A percentile compares a stretch with the other conserved stretches of the same genome.
These are phyloP conservation scores for Talaromyces pinophilus DNA, from an alignment of 2,329 filamentous ascomycete species.

Conservation along the genomic window DNA sequence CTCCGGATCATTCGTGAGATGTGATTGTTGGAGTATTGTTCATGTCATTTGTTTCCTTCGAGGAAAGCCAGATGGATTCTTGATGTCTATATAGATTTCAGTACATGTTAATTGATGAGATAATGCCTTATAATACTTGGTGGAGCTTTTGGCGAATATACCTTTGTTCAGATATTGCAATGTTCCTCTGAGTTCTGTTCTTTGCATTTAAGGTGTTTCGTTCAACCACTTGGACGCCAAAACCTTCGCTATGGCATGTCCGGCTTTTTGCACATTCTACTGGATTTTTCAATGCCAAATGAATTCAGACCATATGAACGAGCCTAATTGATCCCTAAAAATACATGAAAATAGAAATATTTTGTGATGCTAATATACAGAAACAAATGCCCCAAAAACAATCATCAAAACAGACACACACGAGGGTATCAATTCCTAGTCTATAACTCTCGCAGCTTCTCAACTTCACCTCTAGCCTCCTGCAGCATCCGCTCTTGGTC, in stretches of 20 bases:
- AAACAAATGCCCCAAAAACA: conserved; percentile 1
- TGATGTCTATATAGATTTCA: conserved; percentile 13
- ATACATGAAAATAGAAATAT: conserved; percentile 1
- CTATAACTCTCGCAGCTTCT: conserved; percentile 42
- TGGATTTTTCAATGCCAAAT: background rate
- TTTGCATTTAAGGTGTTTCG: background rate
- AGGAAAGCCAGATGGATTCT: conserved; percentile 5
- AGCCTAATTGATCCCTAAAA: background rate
- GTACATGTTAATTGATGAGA: conserved; percentile 16
- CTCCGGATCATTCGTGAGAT: conserved; percentile 58
- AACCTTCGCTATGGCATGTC: background rate
- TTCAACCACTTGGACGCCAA: background rate
- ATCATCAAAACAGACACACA: conserved; percentile 1
- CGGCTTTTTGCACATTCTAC: background rate
- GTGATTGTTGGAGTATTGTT: background rate
- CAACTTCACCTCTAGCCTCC: conserved; percentile 47
- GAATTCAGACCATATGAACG: background rate
- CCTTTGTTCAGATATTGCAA: background rate
- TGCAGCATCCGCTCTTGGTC: conserved; percentile 49
- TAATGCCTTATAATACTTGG: background rate
- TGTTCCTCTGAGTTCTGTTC: background rate
- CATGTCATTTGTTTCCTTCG: background rate
- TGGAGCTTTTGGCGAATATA: background rate
- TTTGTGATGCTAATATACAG: conserved; percentile 20
- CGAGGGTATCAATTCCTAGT: conserved; percentile 19